A percentile compares a stretch with the other conserved stretches of the same genome.
These are phyloP conservation scores for Aureobasidium sp. DNA, from an alignment of 2,329 filamentous ascomycete species.

Conservation along the genomic window DNA sequence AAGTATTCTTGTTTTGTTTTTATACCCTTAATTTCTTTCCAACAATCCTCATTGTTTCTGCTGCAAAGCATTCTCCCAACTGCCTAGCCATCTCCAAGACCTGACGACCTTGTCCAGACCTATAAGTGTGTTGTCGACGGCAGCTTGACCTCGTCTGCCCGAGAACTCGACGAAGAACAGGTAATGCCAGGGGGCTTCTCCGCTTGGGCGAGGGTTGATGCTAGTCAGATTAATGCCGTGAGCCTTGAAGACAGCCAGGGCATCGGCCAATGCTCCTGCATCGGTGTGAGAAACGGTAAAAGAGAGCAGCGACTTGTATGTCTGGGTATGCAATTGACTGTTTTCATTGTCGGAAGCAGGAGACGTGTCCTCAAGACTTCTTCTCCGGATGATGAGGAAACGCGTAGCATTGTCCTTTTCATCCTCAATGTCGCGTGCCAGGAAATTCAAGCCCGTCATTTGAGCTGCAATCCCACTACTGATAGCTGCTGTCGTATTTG, in stretches of 20 bases:
- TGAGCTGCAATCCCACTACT: slow-evolving; percentile 67
- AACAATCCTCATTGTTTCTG: slow-evolving; percentile 3
- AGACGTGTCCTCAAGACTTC: slow-evolving; percentile 10
- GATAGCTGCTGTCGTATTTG: slow-evolving; percentile 63
- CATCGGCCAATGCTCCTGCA: slow-evolving; percentile 77
- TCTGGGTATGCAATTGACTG: neutral
- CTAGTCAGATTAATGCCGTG: slow-evolving; percentile 76
- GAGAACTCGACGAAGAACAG: slow-evolving; percentile 91
- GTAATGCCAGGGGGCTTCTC: slow-evolving; percentile 74
- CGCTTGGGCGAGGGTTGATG: slow-evolving; percentile 79
- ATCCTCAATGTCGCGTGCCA: slow-evolving; percentile 67
- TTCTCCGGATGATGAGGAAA: slow-evolving; percentile 59
- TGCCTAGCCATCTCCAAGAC: slow-evolving; percentile 51
- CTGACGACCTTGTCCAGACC: slow-evolving; percentile 53
- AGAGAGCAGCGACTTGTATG: slow-evolving; percentile 65
- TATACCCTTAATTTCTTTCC: slow-evolving; percentile 6
- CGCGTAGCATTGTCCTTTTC: slow-evolving; percentile 68
- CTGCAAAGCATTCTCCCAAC: slow-evolving; percentile 25
- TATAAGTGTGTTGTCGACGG: slow-evolving; percentile 55
- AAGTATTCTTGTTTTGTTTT: slow-evolving; percentile 10
- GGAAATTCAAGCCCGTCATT: slow-evolving; percentile 59
- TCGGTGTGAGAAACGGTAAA: slow-evolving; percentile 74
- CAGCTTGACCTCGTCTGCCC: slow-evolving; percentile 44
- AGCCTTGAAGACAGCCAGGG: slow-evolving; percentile 68
- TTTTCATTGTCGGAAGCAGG: neutral